phyloP scores from a whole-genome alignment of 768 basidiomycete genomes.

The Mycena alexandri region DNA sequence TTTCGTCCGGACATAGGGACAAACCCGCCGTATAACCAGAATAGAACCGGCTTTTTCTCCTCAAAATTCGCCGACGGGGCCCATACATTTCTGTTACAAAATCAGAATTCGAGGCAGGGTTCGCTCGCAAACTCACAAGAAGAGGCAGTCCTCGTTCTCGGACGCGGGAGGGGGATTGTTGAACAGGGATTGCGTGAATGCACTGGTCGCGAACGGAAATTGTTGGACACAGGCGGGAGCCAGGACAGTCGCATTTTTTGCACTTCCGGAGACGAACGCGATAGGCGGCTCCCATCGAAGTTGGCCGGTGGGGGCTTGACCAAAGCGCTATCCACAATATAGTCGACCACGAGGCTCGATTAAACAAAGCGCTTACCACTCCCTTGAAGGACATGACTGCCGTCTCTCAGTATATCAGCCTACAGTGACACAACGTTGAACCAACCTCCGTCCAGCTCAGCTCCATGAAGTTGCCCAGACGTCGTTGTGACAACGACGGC shows the following conservation, averaged over 20 bases:
- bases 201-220: slow-evolving; percentile 11
- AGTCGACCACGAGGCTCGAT: background rate
- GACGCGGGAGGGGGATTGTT: slow-evolving; percentile 21
- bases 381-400: slow-evolving; percentile 32
- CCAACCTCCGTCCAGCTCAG: slow-evolving; percentile 6
- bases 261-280: background rate
- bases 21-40: slow-evolving; percentile 29
- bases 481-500: slow-evolving; percentile 9
- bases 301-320: slow-evolving; percentile 1
- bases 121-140: slow-evolving; percentile 4
- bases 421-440: background rate
- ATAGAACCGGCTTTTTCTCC: slow-evolving; percentile 14
- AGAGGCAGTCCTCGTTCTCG: slow-evolving; percentile 29
- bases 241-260: slow-evolving; percentile 13
- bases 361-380: slow-evolving; percentile 9
- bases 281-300: slow-evolving; percentile 23
- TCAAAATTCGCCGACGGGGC: slow-evolving; percentile 9
- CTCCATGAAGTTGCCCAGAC: slow-evolving; percentile 22
- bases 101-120: background rate
- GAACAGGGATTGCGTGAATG: slow-evolving; percentile 10
- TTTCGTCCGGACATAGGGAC: background rate
- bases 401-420: background rate
- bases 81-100: slow-evolving; percentile 17
- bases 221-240: slow-evolving; percentile 22
- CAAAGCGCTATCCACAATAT: slow-evolving; percentile 13